Evolutionary conservation across 1,284 basidiomycete species (phyloP).

Genomic region (Apiotrichum gamsii): DNA sequence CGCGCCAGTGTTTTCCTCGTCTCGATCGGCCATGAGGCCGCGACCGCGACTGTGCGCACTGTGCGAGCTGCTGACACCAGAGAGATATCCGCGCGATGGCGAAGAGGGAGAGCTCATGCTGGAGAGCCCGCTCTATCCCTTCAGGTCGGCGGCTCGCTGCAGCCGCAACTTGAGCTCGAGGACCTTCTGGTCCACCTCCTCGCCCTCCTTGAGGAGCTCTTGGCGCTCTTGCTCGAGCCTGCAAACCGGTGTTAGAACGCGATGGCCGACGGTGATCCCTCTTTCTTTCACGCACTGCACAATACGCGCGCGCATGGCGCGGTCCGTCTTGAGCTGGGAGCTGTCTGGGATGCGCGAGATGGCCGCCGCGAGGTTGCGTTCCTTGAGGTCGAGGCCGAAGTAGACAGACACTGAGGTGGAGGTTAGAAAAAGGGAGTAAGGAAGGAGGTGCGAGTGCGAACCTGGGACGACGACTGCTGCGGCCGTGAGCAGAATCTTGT

Average conservation of each 20-base stretch:
- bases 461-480: conserved; percentile 32
- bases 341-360: conserved; percentile 9
- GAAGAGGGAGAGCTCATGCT: too few relatives aligned
- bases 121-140: too few relatives aligned
- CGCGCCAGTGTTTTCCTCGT: too few relatives aligned
- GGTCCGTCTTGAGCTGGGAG: conserved; percentile 17
- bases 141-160: too few relatives aligned
- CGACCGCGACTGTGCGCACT: too few relatives aligned
- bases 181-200: conserved; percentile 28
- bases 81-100: too few relatives aligned
- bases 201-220: conserved; percentile 24
- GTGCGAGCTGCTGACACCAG: too few relatives aligned
- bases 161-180: too few relatives aligned
- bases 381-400: conserved; percentile 30
- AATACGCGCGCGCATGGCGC: conserved; percentile 27
- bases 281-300: conserved; percentile 21
- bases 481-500: conserved; percentile 32
- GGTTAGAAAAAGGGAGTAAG: background rate
- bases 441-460: background rate
- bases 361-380: conserved; percentile 28
- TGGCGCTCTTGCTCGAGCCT: conserved; percentile 34
- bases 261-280: too few relatives aligned
- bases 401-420: conserved; percentile 27
- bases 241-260: background rate
- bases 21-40: too few relatives aligned